Base-by-base conservation (phyloP, 805 yeast species). In the Candida ulmi region DNA sequence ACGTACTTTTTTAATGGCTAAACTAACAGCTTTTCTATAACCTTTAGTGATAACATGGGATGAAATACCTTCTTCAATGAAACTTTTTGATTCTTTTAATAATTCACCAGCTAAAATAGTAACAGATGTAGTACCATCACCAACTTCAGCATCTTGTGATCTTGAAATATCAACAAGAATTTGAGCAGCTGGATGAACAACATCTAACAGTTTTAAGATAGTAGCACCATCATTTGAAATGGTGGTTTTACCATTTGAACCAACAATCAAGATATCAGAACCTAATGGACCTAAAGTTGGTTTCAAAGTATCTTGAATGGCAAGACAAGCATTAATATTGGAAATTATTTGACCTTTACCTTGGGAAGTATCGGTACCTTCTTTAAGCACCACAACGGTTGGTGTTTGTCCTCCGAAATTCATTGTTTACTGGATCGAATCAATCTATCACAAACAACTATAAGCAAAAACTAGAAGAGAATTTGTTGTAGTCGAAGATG, bases 221-320 rank as follows among this genome's bases (percentile, higher is more conserved):
- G 99, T 93, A 30, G 99, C 99, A 50, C 99, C 99, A 60, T 93
- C 99, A 62, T 93, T 93, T 32, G 99, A 91, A 50, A 93, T 90
- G 17, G 98, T 93, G 35, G 98, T 87, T 52, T 77, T 81, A 40
- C 95, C 95, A 54, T 76, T 78, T 15, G 82, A 74, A 33, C 81
- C 79, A 30, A 91, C 97, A 55, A 93, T 80, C 58, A 93, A 70
- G 48, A 91, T 90, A 65, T 93, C 99, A 26, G 96, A 86, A 19
- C 99, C 99, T 53, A 93, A 74, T 35, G 99, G 99, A 5, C 99
- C 99, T 49, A 93, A 72, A 0, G 99, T 93, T 38, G 98, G 88
- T 52, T 84, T 83, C 55, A 93, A 72, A 24, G 97, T 88, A 52
- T 93, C 99, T 68, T 93, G 98, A 48, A 93, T 87, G 24, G 99